Percentiles rank a stretch among this genome's conserved stretches.
phyloP scores from a whole-genome alignment of 2,329 filamentous ascomycete genomes.

The Aspergillus pseudonomiae region DNA sequence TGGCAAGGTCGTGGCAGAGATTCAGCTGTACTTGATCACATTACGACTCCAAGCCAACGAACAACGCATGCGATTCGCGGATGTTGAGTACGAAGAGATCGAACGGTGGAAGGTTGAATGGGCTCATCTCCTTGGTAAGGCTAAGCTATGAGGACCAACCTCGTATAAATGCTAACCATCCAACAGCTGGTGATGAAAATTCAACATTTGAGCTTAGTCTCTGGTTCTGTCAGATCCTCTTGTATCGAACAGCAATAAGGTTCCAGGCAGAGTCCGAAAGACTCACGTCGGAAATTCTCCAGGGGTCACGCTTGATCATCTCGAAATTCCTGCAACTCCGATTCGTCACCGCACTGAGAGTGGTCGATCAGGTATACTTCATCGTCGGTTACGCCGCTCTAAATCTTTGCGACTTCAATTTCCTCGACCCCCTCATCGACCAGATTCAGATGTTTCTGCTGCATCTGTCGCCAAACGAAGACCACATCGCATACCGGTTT shows the following conservation, averaged over 20 bases:
- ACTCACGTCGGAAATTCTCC: slow-evolving; percentile 32
- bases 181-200: slow-evolving; percentile 29
- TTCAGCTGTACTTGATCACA: slow-evolving; percentile 36
- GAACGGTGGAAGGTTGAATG: slow-evolving; percentile 40
- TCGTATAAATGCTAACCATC: slow-evolving; percentile 3
- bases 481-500: slow-evolving; percentile 38
- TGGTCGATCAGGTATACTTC: slow-evolving; percentile 38
- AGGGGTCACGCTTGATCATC: slow-evolving; percentile 34
- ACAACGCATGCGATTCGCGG: slow-evolving; percentile 30
- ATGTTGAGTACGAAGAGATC: slow-evolving; percentile 36
- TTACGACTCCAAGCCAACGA: slow-evolving; percentile 28
- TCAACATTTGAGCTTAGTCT: slow-evolving; percentile 38
- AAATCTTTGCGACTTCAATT: slow-evolving; percentile 39
- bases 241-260: slow-evolving; percentile 34
- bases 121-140: slow-evolving; percentile 35
- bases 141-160: neutral
- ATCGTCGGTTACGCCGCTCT: slow-evolving; percentile 39
- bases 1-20: slow-evolving; percentile 35
- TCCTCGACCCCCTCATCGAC: slow-evolving; percentile 36
- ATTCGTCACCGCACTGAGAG: slow-evolving; percentile 29
- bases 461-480: slow-evolving; percentile 35
- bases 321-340: slow-evolving; percentile 33
- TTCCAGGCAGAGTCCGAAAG: slow-evolving; percentile 30
- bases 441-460: slow-evolving; percentile 37
- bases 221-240: slow-evolving; percentile 41